Conservation (phyloP, 352 stramenopile genomes). For the Phytopythium sindhum region DNA sequence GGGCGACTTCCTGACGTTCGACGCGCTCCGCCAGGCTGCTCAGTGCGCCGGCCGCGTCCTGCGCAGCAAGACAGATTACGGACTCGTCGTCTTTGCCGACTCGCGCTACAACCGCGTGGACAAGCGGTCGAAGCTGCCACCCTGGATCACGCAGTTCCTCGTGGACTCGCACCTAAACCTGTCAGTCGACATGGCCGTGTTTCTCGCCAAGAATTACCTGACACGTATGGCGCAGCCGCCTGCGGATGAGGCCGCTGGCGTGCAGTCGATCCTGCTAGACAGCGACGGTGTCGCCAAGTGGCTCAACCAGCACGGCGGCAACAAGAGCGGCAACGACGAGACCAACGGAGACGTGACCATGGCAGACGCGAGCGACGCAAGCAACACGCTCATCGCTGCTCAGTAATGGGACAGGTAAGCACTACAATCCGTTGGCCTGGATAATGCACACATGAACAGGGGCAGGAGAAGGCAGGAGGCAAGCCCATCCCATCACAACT, state of each 20-base stretch:
- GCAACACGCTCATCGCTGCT: background rate
- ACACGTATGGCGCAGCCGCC: constrained; percentile 95
- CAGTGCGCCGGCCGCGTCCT: constrained; percentile 98
- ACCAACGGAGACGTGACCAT: constrained; percentile 2
- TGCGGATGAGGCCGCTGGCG: constrained; percentile 86
- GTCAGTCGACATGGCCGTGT: constrained; percentile 95
- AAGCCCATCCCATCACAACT: background rate
- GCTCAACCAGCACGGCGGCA: constrained; percentile 42
- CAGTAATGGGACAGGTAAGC: background rate
- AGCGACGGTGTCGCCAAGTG: constrained; percentile 84
- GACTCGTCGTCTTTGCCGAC: constrained; percentile 98
- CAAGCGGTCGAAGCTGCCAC: constrained; percentile 97
- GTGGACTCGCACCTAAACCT: constrained; percentile 95
- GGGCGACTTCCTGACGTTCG: constrained; percentile 98
- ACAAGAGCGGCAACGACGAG: background rate
- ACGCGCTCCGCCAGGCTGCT: constrained; percentile 95
- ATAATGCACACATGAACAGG: background rate
- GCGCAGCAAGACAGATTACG: constrained; percentile 99
- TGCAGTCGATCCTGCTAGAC: constrained; percentile 94
- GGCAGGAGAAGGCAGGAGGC: no score
- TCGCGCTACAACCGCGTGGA: constrained; percentile 97
- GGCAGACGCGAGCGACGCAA: background rate
- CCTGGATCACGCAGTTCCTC: constrained; percentile 98
- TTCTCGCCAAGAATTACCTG: constrained; percentile 95
- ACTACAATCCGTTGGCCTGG: no score